A percentile compares a stretch with the other conserved stretches of the same genome.
These are phyloP conservation scores for Serendipita indica DNA, from an alignment of 768 basidiomycete species.

Conservation along the genomic window DNA sequence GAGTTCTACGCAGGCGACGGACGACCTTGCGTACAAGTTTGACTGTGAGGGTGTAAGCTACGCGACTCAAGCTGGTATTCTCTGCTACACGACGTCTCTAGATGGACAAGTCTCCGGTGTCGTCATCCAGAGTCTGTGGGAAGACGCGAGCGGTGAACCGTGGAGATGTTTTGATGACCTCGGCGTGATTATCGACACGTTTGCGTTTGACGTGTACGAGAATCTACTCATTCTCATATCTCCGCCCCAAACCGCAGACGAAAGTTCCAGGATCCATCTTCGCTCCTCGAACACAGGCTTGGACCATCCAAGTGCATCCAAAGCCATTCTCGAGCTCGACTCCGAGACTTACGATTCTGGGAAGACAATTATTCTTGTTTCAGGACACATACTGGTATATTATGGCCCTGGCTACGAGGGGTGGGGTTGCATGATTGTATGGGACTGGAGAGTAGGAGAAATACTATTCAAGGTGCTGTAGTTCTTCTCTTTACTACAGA, in stretches of 20 bases:
- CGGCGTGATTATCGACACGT: background rate
- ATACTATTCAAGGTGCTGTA: no score
- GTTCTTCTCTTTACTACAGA: no score
- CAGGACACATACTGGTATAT: no score
- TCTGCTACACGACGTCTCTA: background rate
- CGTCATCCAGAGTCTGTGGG: background rate
- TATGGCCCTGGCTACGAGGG: no score
- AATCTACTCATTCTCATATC: background rate
- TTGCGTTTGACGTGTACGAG: background rate
- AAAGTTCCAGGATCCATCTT: background rate
- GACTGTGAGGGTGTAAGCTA: background rate
- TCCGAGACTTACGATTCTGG: no score
- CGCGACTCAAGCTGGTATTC: background rate
- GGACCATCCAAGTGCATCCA: background rate
- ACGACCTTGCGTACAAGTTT: background rate
- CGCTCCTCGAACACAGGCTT: background rate
- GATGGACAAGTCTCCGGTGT: background rate
- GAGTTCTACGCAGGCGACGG: background rate
- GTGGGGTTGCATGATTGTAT: background rate
- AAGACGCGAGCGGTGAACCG: background rate
- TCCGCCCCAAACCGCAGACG: no score
- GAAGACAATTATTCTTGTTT: no score
- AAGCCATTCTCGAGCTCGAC: background rate
- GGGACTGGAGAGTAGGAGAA: background rate
- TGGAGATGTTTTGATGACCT: constrained; percentile 3